A percentile compares a stretch with the other conserved stretches of the same genome.
Conservation (phyloP, 306 rosid genomes). For the Rosa rugosa region DNA sequence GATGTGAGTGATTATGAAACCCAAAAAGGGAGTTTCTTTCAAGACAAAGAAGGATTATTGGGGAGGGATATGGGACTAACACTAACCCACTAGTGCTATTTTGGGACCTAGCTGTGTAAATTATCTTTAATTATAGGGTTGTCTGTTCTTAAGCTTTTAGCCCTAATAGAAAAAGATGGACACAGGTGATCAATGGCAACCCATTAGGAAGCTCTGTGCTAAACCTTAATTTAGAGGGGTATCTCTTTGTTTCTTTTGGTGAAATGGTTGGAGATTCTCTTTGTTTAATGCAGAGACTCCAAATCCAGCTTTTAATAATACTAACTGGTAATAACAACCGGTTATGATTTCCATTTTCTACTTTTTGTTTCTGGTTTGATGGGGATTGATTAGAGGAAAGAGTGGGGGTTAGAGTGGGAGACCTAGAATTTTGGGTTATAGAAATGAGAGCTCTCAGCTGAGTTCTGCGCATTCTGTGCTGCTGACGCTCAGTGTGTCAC, state of each 20-base stretch:
- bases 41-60: background rate
- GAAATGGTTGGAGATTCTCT: constrained; percentile 1
- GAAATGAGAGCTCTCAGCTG: background rate
- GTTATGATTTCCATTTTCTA: background rate
- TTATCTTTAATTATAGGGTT: background rate
- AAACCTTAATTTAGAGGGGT: background rate
- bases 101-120: background rate
- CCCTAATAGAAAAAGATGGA: background rate
- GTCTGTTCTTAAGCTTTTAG: background rate
- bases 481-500: background rate
- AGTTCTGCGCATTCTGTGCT: background rate
- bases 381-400: background rate
- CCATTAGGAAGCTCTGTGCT: background rate
- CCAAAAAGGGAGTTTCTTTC: background rate
- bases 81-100: background rate
- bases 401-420: background rate
- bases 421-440: background rate
- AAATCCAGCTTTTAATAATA: background rate
- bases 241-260: background rate
- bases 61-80: background rate
- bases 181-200: background rate
- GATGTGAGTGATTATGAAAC: constrained; percentile 11
- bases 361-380: background rate
- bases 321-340: background rate
- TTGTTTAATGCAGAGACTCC: background rate